Evolutionary conservation across 164 flowering plant species (phyloP), one percentile per base, ranked within the genome.

Genomic region (Akebia trifoliata): DNA sequence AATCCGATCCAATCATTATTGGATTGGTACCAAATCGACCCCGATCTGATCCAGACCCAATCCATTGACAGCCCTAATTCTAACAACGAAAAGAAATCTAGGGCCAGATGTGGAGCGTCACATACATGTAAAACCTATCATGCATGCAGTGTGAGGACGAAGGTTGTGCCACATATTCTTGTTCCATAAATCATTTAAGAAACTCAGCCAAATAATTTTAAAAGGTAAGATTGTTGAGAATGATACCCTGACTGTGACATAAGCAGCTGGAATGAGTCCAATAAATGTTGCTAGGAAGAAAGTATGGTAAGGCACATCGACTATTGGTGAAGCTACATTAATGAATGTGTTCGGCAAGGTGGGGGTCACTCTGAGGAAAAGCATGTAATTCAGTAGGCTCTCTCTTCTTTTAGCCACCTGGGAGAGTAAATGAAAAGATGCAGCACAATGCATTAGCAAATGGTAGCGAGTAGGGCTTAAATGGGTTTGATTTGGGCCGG

Each of bases 251-350:
- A 93, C 99, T 34, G 99, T 93, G 56, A 93, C 84, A 70, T 68
- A 93, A 61, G 97, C 95, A 55, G 97, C 97, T 14, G 99, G 99
- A 63, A 93, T 85, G 62, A 93, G 71, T 46, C 99, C 99, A 45
- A 93, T 76, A 32, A 76, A 39, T 32, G 99, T 90, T 46, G 81
- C 99, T 17, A 85, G 59, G 70, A 93, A 80, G 83, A 93, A 93
- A 0, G 59, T 90, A 67, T 79, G 90, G 75, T 78, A 93, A 22
- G 97, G 99, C 56, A 93, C 88, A 69, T 84, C 90, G 1, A 93
- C 99, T 14, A 90, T 87, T 26, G 97, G 99, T 8, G 99, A 93
- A 58, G 97, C 99, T 52, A 93, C 73, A 59, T 90, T 93, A 10
- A 93, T 90, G 56, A 93, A 93, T 35, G 96, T 86, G 69, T 90